Evolutionary conservation across 2,329 filamentous ascomycete species (phyloP).

Genomic region (Botrytis galanthina): DNA sequence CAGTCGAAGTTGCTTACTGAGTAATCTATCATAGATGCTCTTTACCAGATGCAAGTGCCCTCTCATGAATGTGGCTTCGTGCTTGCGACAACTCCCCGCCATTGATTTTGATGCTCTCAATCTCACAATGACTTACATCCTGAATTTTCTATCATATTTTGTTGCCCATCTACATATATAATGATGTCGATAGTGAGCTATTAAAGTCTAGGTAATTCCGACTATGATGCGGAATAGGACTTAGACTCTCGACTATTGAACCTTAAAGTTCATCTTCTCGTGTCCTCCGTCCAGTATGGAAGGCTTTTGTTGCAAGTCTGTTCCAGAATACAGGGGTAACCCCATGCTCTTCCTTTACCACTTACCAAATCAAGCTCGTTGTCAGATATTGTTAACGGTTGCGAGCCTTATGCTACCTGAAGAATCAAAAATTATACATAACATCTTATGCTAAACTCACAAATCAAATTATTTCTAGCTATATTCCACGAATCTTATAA

Average conservation of each 20-base stretch:
- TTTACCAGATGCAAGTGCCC: not conserved
- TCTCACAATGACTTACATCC: not conserved
- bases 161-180: not conserved
- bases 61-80: not conserved
- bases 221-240: not conserved
- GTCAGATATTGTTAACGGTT: not conserved
- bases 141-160: not conserved
- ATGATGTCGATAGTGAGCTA: not conserved
- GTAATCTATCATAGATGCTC: not conserved
- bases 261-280: not conserved
- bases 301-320: constrained; percentile 1
- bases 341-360: not conserved
- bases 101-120: not conserved
- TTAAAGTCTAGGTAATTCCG: not conserved
- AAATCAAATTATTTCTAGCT: not conserved
- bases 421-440: not conserved
- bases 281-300: not conserved
- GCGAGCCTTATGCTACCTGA: not conserved
- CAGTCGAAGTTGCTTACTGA: not conserved
- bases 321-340: not conserved
- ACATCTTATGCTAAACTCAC: not conserved
- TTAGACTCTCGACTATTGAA: not conserved
- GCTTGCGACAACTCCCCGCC: not conserved
- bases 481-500: not conserved
- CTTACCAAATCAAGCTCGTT: not conserved